Evolutionary conservation across 805 yeast species (phyloP).

Genomic region (Cyberlindnera amylophila): DNA sequence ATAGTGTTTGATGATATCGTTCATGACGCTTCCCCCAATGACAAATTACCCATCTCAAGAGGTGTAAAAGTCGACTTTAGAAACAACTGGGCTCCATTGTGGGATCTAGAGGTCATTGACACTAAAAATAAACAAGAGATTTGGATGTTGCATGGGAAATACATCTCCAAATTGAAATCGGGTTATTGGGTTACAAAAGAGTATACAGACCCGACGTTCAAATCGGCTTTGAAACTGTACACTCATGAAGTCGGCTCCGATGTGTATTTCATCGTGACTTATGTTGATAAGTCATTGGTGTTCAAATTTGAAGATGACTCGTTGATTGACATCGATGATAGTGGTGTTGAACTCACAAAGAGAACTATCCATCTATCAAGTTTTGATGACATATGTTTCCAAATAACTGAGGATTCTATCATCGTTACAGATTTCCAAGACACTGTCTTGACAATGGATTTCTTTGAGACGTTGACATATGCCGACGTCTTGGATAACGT

Average conservation of each 20-base stretch:
- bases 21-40: conserved; percentile 8
- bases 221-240: conserved; percentile 18
- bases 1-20: conserved; percentile 30
- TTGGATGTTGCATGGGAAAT: conserved; percentile 30
- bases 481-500: conserved; percentile 22
- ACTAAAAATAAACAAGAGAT: conserved; percentile 33
- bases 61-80: conserved; percentile 26
- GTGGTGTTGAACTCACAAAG: conserved; percentile 16
- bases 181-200: conserved; percentile 21
- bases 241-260: conserved; percentile 17
- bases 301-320: conserved; percentile 30
- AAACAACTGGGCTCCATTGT: conserved; percentile 46
- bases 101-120: conserved; percentile 37
- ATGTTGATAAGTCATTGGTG: conserved; percentile 36
- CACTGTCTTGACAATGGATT: background rate
- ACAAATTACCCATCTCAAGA: conserved; percentile 6
- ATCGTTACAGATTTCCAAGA: conserved; percentile 19
- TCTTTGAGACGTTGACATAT: conserved; percentile 11
- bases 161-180: conserved; percentile 15
- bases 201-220: conserved; percentile 16
- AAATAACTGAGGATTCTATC: conserved; percentile 24
- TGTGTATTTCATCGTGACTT: conserved; percentile 33
- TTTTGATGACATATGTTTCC: conserved; percentile 20
- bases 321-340: conserved; percentile 27
- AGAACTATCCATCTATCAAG: conserved; percentile 18